Percentiles rank a stretch among this genome's conserved stretches.
phyloP scores from a whole-genome alignment of 768 basidiomycete species.

The Neoboletus magnificus region DNA sequence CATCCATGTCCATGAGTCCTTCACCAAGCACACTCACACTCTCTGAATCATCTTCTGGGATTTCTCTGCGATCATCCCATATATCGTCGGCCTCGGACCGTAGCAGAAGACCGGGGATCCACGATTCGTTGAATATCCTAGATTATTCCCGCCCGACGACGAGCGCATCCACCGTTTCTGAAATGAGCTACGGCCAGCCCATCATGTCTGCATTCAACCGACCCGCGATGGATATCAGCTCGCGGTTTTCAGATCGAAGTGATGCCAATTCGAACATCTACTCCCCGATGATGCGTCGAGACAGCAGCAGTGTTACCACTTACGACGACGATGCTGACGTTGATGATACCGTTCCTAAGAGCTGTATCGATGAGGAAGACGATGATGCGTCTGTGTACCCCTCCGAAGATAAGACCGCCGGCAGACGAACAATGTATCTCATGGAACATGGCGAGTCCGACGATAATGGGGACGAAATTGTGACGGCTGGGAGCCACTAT shows the following conservation, averaged over 20 bases:
- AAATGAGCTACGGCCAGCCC: slow-evolving; percentile 19
- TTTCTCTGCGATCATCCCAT: slow-evolving; percentile 27
- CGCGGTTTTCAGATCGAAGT: slow-evolving; percentile 21
- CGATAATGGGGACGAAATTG: slow-evolving; percentile 22
- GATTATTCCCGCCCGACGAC: slow-evolving; percentile 21
- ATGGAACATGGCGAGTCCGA: slow-evolving; percentile 26
- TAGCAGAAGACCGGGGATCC: slow-evolving; percentile 3
- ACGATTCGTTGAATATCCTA: slow-evolving; percentile 6
- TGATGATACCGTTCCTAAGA: slow-evolving; percentile 12
- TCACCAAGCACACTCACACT: slow-evolving; percentile 20
- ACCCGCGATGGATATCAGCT: slow-evolving; percentile 1
- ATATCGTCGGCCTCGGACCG: slow-evolving; percentile 19
- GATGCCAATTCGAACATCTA: slow-evolving; percentile 19
- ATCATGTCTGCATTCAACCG: slow-evolving; percentile 3
- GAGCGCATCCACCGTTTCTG: slow-evolving; percentile 20
- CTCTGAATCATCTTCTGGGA: slow-evolving; percentile 30
- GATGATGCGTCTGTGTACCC: slow-evolving; percentile 32
- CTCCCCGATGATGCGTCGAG: slow-evolving; percentile 15
- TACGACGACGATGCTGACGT: slow-evolving; percentile 23
- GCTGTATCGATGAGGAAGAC: slow-evolving; percentile 17
- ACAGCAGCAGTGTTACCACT: slow-evolving; percentile 14
- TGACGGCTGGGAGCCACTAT: slow-evolving; percentile 17
- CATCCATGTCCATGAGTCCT: slow-evolving; percentile 11
- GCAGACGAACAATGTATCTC: slow-evolving; percentile 34
- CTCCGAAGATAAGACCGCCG: slow-evolving; percentile 32